Evolutionary conservation across 2,329 filamentous ascomycete genomes (phyloP).

Genomic region (Tolypocladium ophioglossoides): DNA sequence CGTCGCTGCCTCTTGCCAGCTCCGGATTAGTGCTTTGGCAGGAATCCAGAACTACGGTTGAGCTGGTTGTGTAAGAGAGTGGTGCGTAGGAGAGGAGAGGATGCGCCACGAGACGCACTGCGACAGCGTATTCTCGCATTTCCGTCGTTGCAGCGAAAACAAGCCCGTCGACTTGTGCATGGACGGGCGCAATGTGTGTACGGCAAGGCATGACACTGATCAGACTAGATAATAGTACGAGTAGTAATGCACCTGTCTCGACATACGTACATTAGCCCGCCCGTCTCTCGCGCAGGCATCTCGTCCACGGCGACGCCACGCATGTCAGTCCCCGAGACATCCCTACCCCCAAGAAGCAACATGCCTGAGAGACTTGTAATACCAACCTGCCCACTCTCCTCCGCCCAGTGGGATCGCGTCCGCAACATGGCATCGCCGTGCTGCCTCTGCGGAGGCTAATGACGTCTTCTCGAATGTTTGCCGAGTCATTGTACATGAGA

Average conservation of each 20-base stretch:
- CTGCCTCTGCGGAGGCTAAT: neutral
- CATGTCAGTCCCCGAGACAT: neutral
- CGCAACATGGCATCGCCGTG: neutral
- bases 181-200: neutral
- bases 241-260: conserved; percentile 4
- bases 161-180: neutral
- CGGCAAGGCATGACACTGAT: too few species aligned
- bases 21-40: too few species aligned
- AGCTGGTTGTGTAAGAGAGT: too few species aligned
- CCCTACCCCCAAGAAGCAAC: neutral
- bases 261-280: conserved; percentile 5
- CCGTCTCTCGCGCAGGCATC: neutral
- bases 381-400: neutral
- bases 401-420: too few species aligned
- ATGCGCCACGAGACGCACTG: neutral
- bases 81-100: neutral
- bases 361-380: too few species aligned
- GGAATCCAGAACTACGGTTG: too few species aligned
- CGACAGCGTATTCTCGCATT: neutral
- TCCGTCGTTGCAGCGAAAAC: neutral
- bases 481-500: neutral
- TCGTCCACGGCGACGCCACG: neutral
- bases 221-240: too few species aligned
- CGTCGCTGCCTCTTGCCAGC: neutral
- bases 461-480: neutral